Conservation (phyloP, 768 basidiomycete genomes). For the Leccinum truebloodii region DNA sequence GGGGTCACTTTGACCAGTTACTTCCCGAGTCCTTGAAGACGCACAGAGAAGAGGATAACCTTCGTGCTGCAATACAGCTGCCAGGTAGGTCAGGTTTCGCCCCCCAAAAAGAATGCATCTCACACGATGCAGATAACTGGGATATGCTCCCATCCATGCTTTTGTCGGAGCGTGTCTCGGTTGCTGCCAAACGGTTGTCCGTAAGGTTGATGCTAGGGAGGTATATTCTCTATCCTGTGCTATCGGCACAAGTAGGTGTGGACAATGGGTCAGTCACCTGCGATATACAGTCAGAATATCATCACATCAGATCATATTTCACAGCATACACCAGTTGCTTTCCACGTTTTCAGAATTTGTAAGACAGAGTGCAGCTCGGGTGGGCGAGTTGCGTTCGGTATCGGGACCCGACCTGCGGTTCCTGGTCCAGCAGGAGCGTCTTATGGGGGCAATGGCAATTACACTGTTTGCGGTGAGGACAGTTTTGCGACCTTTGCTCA, state of each 20-base stretch:
- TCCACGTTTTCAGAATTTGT: constrained; percentile 23
- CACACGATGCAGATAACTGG: constrained; percentile 51
- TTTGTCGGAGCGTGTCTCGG: constrained; percentile 51
- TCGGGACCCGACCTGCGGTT: constrained; percentile 7
- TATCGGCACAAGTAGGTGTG: constrained; percentile 14
- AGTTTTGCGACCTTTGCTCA: not conserved
- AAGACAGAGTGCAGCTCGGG: constrained; percentile 18
- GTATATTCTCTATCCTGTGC: constrained; percentile 51
- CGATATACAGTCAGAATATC: not conserved
- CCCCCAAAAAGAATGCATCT: constrained; percentile 3
- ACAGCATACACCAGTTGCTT: constrained; percentile 15
- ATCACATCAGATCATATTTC: constrained; percentile 4
- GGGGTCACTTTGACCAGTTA: constrained; percentile 9
- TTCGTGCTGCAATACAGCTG: constrained; percentile 66
- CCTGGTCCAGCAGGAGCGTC: constrained; percentile 29
- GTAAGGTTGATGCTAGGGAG: constrained; percentile 55
- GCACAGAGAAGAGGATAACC: constrained; percentile 50
- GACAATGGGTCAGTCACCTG: constrained; percentile 24
- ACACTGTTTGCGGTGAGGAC: constrained; percentile 38
- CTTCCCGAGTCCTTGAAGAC: constrained; percentile 33
- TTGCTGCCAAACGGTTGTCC: constrained; percentile 60
- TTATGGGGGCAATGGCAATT: constrained; percentile 37
- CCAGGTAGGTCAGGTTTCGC: constrained; percentile 46
- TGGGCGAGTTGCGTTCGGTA: constrained; percentile 12
- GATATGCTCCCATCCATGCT: constrained; percentile 44